Evolutionary conservation across 2,329 filamentous ascomycete species (phyloP), one percentile per base, ranked within the genome.

Genomic region (Fusarium solani-melongenae): DNA sequence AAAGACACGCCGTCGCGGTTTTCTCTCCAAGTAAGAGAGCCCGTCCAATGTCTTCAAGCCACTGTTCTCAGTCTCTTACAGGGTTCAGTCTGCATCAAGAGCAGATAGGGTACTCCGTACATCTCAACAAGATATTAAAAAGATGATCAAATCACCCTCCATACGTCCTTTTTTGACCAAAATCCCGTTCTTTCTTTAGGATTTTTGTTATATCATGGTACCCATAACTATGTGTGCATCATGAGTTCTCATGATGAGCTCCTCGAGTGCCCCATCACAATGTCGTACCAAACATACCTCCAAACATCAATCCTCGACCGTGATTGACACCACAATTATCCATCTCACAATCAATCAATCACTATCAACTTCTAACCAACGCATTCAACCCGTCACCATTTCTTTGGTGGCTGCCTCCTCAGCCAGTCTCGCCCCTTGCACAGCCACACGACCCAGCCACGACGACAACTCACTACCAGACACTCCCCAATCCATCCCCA

Each of bases 371-470:
- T 8, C 46, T 1, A 51, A 27, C 17, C 2, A 20, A 29, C 10
- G 20, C 2, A 31, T 20, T 7, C 17, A 51, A 51, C 46, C 22
- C 15, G 20, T 41, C 38, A 34, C 34, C 38, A 60, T 17, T 49
- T n/a, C 38, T 11, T 34, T 55, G 24, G 31, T 36, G 33, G 63
- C 60, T 65, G 57, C 67, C 61, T 70, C 57, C 31, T 12, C 2
- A 11, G 29, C 29, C 29, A 31, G 29, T 57, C 36, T 36, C 65
- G 46, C 29, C n/a, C n/a, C 10, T 33, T 33, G 63, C 71, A 76
- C 70, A 71, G 73, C 74, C 73, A 76, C 71, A 71, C 22, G 7
- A 34, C 64, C 62, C 68, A 73, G 76, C 77, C 76, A 78, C 76
- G 46, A 72, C 44, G 17, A 62, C 61, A 57, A 56, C 24, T 46